Evolutionary conservation across 1,139 yeast species (phyloP).

Genomic region (Kurtzmaniella quercitrusa): DNA sequence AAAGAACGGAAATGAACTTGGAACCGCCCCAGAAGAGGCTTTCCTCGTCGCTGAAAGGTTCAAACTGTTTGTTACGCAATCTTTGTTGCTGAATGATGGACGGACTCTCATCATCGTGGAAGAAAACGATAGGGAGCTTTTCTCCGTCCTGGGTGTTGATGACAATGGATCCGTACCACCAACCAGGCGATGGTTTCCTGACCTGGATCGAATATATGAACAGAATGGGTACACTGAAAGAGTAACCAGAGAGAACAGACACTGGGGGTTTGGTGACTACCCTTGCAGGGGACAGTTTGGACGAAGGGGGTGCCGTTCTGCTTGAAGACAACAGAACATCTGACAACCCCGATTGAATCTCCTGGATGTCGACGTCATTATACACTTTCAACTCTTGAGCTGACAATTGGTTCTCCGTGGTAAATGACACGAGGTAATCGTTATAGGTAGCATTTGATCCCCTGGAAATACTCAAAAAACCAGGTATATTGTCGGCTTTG

Average conservation of each 20-base stretch:
- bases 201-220: slow-evolving; percentile 75
- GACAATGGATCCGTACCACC: slow-evolving; percentile 89
- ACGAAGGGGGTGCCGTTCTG: background rate
- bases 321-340: slow-evolving; percentile 3
- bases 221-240: slow-evolving; percentile 58
- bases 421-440: slow-evolving; percentile 68
- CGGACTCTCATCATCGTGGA: slow-evolving; percentile 85
- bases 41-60: slow-evolving; percentile 65
- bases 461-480: slow-evolving; percentile 62
- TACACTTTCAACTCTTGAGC: slow-evolving; percentile 47
- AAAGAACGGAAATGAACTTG: slow-evolving; percentile 59
- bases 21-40: slow-evolving; percentile 88
- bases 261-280: slow-evolving; percentile 49
- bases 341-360: slow-evolving; percentile 10
- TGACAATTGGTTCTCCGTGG: slow-evolving; percentile 59
- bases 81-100: slow-evolving; percentile 64
- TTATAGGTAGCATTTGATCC: slow-evolving; percentile 47
- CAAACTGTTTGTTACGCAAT: slow-evolving; percentile 59
- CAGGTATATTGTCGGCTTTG: slow-evolving; percentile 72
- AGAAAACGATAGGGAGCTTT: slow-evolving; percentile 74
- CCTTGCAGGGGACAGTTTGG: slow-evolving; percentile 5
- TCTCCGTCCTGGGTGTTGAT: slow-evolving; percentile 69
- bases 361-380: slow-evolving; percentile 50
- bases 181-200: slow-evolving; percentile 77
- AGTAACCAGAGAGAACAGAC: slow-evolving; percentile 55